Conservation (phyloP, 2,329 filamentous ascomycete species). For the Calonectria pteridis region DNA sequence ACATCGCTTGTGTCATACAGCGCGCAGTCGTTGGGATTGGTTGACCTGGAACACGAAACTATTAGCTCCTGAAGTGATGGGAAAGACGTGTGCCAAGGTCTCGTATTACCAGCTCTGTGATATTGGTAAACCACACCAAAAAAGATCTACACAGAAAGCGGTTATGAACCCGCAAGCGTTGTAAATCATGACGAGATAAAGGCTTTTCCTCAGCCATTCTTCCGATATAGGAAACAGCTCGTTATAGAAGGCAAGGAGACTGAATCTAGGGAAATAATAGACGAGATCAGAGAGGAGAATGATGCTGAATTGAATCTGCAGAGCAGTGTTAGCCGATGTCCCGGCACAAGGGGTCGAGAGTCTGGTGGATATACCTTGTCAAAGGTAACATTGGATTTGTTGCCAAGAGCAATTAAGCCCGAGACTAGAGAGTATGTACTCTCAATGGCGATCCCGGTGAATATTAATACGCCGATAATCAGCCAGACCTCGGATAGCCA, state of each 20-base stretch:
- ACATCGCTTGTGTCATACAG: neutral
- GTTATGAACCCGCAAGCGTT: neutral
- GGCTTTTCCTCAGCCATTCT: neutral
- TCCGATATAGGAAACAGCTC: neutral
- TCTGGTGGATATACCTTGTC: neutral
- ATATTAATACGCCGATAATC: neutral
- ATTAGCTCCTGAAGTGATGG: neutral
- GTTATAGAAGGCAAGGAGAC: neutral
- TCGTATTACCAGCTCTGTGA: neutral
- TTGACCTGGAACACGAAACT: neutral
- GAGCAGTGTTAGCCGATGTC: neutral
- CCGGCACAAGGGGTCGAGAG: neutral
- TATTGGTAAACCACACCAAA: neutral
- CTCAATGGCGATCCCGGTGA: neutral
- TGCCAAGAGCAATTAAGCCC: neutral
- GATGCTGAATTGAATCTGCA: neutral
- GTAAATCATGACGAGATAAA: neutral
- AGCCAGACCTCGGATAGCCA: constrained; percentile 1
- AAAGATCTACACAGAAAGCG: neutral
- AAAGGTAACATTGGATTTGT: neutral
- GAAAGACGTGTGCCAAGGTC: neutral
- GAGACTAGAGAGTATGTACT: neutral
- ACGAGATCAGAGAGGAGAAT: neutral
- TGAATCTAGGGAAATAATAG: neutral
- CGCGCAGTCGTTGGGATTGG: neutral